Evolutionary conservation across 345 rosid genomes (phyloP), one percentile per base, ranked within the genome.

Genomic region (Theobroma cacao): DNA sequence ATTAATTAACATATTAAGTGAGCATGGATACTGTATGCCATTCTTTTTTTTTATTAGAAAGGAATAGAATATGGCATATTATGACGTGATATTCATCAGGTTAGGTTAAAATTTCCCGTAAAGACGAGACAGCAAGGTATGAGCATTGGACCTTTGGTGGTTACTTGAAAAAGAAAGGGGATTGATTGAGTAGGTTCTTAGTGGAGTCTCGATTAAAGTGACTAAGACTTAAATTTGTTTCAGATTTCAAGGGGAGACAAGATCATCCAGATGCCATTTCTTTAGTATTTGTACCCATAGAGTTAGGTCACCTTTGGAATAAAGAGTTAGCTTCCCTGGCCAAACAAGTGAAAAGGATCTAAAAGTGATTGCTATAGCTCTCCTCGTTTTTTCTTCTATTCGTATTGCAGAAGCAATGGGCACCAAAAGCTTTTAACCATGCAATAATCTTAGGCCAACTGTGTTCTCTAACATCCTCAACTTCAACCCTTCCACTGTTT

Each of bases 191-290:
- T 9, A 28, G 28, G n/a, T 33, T 55, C 30, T 0, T 40, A n/a
- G 50, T 52, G 59, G 79, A 56, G 62, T 69, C 53, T 66, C 3
- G 28, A 40, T 48, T 71, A 28, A 76, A 62, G 67, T 76, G 83
- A 72, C 1, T 0, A 56, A 20, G 34, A 58, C 36, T 20, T 61
- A 2, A 14, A 2, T 64, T 28, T 33, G 53, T 18, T 74, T 55
- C 13, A 45, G 83, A 77, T 77, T 26, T 81, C 3, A 77, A 80
- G 20, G 75, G 66, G 75, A 56, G 80, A 81, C 80, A 56, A 20
- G 69, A 72, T 52, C 24, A 45, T n/a, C 56, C 34, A 43, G 4
- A 31, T 53, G 76, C 18, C 60, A 11, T n/a, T 55, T 62, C 45
- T 33, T 72, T 77, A 70, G 60, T 22, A 72, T 56, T 33, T 30